phyloP scores from a whole-genome alignment of 352 stramenopile species.

The Globisporangium barbulae region DNA sequence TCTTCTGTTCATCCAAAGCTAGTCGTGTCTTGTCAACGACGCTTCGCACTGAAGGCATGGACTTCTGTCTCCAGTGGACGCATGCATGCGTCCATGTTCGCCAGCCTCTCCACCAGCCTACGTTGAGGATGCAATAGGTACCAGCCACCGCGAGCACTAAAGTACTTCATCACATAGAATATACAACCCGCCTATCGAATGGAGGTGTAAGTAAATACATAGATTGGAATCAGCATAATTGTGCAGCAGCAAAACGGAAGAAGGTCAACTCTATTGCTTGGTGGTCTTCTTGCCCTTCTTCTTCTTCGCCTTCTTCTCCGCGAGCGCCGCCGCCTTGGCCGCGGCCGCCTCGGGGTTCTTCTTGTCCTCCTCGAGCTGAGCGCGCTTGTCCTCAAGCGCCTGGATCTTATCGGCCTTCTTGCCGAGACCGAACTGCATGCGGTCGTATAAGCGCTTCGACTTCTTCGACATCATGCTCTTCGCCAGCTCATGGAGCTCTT shows the following conservation, averaged over 20 bases:
- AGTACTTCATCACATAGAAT: no score
- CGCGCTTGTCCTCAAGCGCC: conserved; percentile 77
- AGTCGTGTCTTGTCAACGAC: no score
- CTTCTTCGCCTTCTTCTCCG: conserved; percentile 22
- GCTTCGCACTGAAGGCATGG: no score
- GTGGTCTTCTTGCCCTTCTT: conserved; percentile 25
- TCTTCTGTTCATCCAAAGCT: no score
- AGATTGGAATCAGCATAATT: neutral
- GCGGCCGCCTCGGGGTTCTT: conserved; percentile 27
- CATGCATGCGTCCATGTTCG: no score
- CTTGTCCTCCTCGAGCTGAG: conserved; percentile 64
- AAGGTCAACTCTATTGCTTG: conserved; percentile 15
- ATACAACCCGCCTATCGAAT: no score
- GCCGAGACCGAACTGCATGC: conserved; percentile 90
- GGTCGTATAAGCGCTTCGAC: conserved; percentile 87
- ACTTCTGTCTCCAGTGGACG: no score
- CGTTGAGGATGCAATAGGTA: no score
- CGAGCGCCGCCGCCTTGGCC: neutral
- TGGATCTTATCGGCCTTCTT: conserved; percentile 88
- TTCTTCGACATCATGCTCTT: conserved; percentile 94
- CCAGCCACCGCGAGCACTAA: no score
- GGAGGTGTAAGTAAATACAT: neutral
- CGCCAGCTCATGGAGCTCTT: conserved; percentile 82
- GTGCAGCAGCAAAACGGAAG: neutral
- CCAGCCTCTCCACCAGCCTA: no score